Evolutionary conservation across 2,329 filamentous ascomycete species (phyloP), one percentile per base, ranked within the genome.

Genomic region (Ceratocystiopsis brevicomis): DNA sequence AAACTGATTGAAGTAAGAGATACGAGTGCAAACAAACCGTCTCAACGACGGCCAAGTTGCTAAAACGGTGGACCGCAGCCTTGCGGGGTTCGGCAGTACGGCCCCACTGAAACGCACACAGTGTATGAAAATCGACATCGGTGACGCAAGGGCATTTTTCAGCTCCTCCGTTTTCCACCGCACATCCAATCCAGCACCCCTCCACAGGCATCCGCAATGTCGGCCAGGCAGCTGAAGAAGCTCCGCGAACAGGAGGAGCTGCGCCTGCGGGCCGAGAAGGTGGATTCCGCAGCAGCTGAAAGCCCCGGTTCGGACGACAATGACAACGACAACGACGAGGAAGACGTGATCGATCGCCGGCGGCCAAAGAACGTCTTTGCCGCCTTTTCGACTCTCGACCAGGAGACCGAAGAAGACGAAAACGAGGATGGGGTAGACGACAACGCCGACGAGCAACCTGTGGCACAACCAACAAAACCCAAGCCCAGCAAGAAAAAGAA

Each of bases 351-450:
- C 21, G 40, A 30, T 14, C 42, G 41, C 6, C 42, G 42, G 14
- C 40, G 37, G 9, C 32, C 41, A 3, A 45, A 39, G 32, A 49
- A 48, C 17, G 50, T 65, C 10, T 76, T 76, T 49, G 58, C 62
- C 0, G 61, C 57, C 0, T 65, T 66, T 47, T 69, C 70, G 10
- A 69, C 70, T 1, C 58, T 76, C 1, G 67, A 58, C 6, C 65
- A 59, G 2, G 54, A 59, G 12, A 54, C 58, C 6, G 53, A 57
- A 4, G 57, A 62, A 2, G 53, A 57, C 4, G 55, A 57, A 14
- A 52, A 59, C 12, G 43, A 53, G 5, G 48, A 21, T 4, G 37
- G 12, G 52, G 10, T 9, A 38, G 53, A 60, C 57, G 49, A 56
- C 18, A 6, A 25, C 2, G 19, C 4, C n/a, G 53, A 59, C 57